These are phyloP conservation scores for Chalciporus piperatus DNA, from an alignment of 768 basidiomycete genomes.

Conservation along the genomic window DNA sequence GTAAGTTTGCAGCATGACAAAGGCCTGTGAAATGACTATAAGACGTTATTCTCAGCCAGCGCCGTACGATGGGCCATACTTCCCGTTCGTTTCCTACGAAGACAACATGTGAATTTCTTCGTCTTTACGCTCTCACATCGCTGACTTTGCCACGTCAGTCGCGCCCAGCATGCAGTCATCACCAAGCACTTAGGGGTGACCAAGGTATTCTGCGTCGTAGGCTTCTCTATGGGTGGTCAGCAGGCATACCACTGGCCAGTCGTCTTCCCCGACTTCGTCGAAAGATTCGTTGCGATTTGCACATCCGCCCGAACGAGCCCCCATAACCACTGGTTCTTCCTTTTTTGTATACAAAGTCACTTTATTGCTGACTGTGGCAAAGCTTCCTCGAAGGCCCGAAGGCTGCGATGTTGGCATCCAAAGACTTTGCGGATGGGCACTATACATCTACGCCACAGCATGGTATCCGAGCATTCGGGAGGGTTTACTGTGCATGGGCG, in stretches of 20 bases:
- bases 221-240: constrained; percentile 63
- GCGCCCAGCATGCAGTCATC: constrained; percentile 53
- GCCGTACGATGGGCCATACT: constrained; percentile 60
- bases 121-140: not conserved
- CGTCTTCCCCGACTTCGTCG: constrained; percentile 55
- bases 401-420: constrained; percentile 50
- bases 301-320: constrained; percentile 55
- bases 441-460: constrained; percentile 47
- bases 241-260: constrained; percentile 58
- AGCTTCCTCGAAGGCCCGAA: constrained; percentile 63
- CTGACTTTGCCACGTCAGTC: constrained; percentile 30
- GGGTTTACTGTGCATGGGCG: constrained; percentile 61
- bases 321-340: constrained; percentile 50
- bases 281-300: constrained; percentile 45
- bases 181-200: constrained; percentile 27
- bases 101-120: constrained; percentile 48
- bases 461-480: constrained; percentile 54
- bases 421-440: constrained; percentile 53
- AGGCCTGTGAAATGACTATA: not conserved
- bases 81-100: constrained; percentile 53
- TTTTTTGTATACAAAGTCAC: not conserved
- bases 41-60: constrained; percentile 35
- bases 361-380: not conserved
- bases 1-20: constrained; percentile 7
- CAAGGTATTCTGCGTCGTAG: constrained; percentile 31